Conservation (phyloP, 2,329 filamentous ascomycete genomes). For the Trichoderma afroharzianum region DNA sequence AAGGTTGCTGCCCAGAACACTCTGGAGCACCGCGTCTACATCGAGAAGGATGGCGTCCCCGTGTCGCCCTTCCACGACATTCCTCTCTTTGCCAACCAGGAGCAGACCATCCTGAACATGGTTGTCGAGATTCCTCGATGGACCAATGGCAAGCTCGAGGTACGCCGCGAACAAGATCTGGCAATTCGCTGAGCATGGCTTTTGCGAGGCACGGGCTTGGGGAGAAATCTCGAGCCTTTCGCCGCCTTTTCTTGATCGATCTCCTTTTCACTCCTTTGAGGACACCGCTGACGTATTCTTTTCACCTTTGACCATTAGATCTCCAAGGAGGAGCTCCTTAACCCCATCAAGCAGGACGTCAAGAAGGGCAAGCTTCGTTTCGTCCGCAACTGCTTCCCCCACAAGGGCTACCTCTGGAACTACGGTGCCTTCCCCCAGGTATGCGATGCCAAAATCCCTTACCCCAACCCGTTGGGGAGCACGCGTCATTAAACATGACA, state of each 20-base stretch:
- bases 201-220: not conserved
- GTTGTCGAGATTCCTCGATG: conserved; percentile 98
- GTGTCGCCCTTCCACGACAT: conserved; percentile 98
- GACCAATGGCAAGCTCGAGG: conserved; percentile 99
- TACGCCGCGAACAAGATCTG: conserved; percentile 42
- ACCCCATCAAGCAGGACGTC: conserved; percentile 98
- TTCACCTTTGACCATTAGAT: conserved; percentile 56
- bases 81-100: conserved; percentile 92
- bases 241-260: not conserved
- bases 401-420: conserved; percentile 99
- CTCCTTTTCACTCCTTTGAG: not conserved
- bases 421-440: conserved; percentile 99
- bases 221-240: not conserved
- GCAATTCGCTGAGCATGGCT: not conserved
- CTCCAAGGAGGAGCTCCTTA: conserved; percentile 96
- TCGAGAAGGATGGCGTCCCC: conserved; percentile 94
- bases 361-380: conserved; percentile 99
- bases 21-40: conserved; percentile 93
- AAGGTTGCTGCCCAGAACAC: conserved; percentile 90
- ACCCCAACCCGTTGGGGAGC: conserved; percentile 11
- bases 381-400: conserved; percentile 99
- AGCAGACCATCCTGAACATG: conserved; percentile 98
- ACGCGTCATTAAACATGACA: conserved; percentile 5
- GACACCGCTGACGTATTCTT: not conserved
- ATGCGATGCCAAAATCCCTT: conserved; percentile 31